Evolutionary conservation across 2,329 filamentous ascomycete species (phyloP).

Genomic region (Sclerotinia trifoliorum): DNA sequence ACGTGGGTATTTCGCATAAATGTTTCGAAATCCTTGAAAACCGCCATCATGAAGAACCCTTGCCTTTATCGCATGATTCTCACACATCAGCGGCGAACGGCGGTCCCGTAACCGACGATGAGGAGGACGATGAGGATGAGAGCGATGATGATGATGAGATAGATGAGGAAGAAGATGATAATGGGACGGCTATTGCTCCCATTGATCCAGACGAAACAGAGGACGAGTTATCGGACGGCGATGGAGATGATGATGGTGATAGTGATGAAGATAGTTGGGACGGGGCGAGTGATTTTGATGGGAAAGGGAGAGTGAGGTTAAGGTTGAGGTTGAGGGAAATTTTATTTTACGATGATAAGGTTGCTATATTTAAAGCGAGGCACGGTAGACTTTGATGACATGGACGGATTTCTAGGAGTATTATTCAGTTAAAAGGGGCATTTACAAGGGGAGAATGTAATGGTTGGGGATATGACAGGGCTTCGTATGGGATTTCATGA

Average conservation of each 20-base stretch:
- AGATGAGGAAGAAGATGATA: slow-evolving; percentile 45
- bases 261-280: slow-evolving; percentile 50
- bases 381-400: slow-evolving; percentile 35
- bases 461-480: background rate
- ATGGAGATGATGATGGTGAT: slow-evolving; percentile 39
- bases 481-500: background rate
- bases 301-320: slow-evolving; percentile 48
- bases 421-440: background rate
- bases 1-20: slow-evolving; percentile 72
- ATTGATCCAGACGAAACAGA: slow-evolving; percentile 43
- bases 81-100: slow-evolving; percentile 40
- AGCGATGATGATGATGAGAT: slow-evolving; percentile 49
- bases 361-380: slow-evolving; percentile 75
- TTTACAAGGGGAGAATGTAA: background rate
- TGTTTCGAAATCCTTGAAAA: slow-evolving; percentile 80
- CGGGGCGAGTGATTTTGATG: slow-evolving; percentile 48
- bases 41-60: slow-evolving; percentile 46
- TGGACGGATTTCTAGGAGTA: background rate
- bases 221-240: slow-evolving; percentile 43
- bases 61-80: slow-evolving; percentile 31
- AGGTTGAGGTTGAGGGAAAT: slow-evolving; percentile 73
- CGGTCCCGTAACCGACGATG: slow-evolving; percentile 45
- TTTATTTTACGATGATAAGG: slow-evolving; percentile 80
- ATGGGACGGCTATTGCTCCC: slow-evolving; percentile 37
- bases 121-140: slow-evolving; percentile 47